A percentile compares a stretch with the other conserved stretches of the same genome.
Conservation (phyloP, 495 filamentous ascomycete genomes). For the Xylaria palmicola region DNA sequence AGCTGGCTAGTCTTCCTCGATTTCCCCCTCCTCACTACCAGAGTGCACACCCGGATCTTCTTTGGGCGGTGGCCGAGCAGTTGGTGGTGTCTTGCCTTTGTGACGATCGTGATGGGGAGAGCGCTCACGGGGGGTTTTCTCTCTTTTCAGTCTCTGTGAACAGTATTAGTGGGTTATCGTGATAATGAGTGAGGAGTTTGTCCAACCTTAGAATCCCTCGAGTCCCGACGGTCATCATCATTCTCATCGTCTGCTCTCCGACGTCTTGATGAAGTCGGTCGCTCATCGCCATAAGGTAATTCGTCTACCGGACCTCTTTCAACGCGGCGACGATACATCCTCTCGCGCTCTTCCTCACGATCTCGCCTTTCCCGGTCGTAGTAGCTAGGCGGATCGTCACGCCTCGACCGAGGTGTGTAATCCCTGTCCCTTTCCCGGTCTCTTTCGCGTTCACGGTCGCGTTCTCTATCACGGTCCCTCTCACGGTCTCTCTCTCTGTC, state of each 20-base stretch:
- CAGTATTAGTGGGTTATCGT: conserved; percentile 20
- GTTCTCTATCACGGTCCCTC: conserved; percentile 45
- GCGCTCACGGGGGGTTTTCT: conserved; percentile 58
- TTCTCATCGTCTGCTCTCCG: conserved; percentile 76
- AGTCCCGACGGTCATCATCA: conserved; percentile 65
- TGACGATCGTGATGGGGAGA: conserved; percentile 56
- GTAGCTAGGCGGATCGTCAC: conserved; percentile 48
- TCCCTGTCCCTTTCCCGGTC: conserved; percentile 43
- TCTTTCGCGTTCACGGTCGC: conserved; percentile 45
- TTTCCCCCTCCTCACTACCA: conserved; percentile 97
- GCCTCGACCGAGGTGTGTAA: conserved; percentile 35
- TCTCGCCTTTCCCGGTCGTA: conserved; percentile 72
- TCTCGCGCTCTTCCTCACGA: conserved; percentile 81
- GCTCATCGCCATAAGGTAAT: conserved; percentile 83
- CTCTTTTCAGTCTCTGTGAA: conserved; percentile 58
- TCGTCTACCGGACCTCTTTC: conserved; percentile 76
- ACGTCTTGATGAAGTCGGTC: conserved; percentile 57
- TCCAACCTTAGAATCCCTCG: conserved; percentile 60
- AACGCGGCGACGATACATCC: conserved; percentile 77
- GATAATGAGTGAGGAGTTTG: not conserved
- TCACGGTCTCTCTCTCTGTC: conserved; percentile 49
- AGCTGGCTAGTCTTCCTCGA: conserved; percentile 75
- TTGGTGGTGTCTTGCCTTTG: conserved; percentile 53
- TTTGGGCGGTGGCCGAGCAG: conserved; percentile 47
- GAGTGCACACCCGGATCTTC: conserved; percentile 69